Conservation (phyloP, 805 yeast genomes). For the Zygotorulaspora sp. region DNA sequence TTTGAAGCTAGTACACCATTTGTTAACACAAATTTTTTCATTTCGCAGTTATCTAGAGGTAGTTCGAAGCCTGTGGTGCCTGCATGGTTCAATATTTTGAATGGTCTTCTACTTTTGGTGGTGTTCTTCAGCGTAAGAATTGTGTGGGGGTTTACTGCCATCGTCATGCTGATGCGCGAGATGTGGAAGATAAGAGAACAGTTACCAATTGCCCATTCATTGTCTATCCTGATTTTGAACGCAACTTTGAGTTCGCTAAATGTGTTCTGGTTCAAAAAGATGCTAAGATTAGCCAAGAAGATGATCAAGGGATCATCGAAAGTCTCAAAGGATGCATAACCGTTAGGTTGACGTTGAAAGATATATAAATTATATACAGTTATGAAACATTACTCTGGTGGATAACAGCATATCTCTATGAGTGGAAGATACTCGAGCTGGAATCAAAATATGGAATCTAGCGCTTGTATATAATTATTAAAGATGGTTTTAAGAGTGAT, state of each 20-base stretch:
- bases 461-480: too few species aligned
- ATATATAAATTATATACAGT: too few species aligned
- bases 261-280: constrained; percentile 81
- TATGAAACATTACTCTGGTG: too few species aligned
- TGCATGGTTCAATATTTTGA: constrained; percentile 48
- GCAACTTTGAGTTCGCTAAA: constrained; percentile 62
- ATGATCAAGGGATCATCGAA: constrained; percentile 33
- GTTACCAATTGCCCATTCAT: constrained; percentile 46
- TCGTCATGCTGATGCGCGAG: constrained; percentile 46
- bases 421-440: too few species aligned
- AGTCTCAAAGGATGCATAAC: constrained; percentile 11
- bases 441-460: too few species aligned
- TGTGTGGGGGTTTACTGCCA: constrained; percentile 81
- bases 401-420: too few species aligned
- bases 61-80: constrained; percentile 43
- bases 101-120: constrained; percentile 65
- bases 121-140: constrained; percentile 77
- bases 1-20: constrained; percentile 93
- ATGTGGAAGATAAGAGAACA: constrained; percentile 42
- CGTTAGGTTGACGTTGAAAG: too few species aligned
- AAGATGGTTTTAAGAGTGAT: too few species aligned
- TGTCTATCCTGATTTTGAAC: constrained; percentile 53
- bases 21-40: constrained; percentile 91
- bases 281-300: constrained; percentile 70
- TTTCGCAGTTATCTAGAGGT: constrained; percentile 68